Conservation (phyloP, 768 basidiomycete species). For the Hericium alpestre region DNA sequence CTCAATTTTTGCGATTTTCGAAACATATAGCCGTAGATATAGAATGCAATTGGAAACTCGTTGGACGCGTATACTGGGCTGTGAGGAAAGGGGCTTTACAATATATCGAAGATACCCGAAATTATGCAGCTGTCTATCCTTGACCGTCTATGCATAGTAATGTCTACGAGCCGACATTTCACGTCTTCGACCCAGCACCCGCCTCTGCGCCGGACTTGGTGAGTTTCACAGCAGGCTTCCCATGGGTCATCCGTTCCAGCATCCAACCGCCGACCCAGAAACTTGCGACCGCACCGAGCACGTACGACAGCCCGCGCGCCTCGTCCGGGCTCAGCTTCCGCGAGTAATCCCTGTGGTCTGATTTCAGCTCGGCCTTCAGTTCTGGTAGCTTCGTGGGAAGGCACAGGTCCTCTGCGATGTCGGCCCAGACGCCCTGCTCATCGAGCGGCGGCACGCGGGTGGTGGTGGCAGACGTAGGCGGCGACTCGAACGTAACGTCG, state of each 20-base stretch:
- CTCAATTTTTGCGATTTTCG: background rate
- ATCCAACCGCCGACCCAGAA: conserved; percentile 36
- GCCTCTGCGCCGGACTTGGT: background rate
- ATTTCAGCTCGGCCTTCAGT: too few relatives aligned
- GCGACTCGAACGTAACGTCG: conserved; percentile 9
- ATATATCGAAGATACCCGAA: background rate
- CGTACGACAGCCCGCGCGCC: conserved; percentile 33
- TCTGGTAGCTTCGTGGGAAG: conserved; percentile 18
- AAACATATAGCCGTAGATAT: background rate
- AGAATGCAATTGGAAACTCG: background rate
- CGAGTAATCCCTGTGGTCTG: conserved; percentile 11
- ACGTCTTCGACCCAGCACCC: background rate
- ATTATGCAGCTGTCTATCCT: conserved; percentile 5
- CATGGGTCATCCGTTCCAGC: conserved; percentile 13
- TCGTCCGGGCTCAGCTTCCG: conserved; percentile 34
- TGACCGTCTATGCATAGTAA: background rate
- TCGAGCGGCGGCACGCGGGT: background rate
- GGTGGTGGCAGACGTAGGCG: conserved; percentile 3
- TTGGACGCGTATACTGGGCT: background rate
- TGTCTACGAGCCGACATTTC: background rate
- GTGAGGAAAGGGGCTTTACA: background rate
- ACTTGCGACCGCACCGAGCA: conserved; percentile 38
- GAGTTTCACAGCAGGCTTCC: conserved; percentile 1
- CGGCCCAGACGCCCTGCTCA: conserved; percentile 20
- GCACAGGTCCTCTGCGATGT: conserved; percentile 27